phyloP scores from a whole-genome alignment of 208 protist genomes.

The Angomonas deanei region DNA sequence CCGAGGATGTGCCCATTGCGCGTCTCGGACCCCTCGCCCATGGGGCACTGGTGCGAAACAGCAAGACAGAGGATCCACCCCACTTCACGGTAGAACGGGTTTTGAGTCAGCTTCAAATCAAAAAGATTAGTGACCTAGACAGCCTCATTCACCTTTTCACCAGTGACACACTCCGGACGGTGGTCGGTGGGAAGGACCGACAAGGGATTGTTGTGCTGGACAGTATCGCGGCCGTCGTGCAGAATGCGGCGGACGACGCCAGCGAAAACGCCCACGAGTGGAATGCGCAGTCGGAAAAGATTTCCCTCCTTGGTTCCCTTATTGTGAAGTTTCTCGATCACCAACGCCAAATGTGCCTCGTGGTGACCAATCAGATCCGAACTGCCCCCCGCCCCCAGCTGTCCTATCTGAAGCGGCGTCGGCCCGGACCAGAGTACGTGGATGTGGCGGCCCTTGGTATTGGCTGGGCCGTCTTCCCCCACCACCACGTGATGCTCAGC shows the following conservation, averaged over 20 bases:
- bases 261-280: neutral
- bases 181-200: neutral
- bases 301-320: too few species aligned
- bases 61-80: too few species aligned
- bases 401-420: neutral
- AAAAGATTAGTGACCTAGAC: neutral
- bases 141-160: neutral
- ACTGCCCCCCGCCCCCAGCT: neutral
- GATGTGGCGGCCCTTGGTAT: neutral
- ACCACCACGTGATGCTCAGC: neutral
- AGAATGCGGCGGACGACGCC: neutral
- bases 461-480: neutral
- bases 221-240: neutral
- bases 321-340: neutral
- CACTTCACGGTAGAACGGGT: neutral
- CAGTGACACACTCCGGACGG: neutral
- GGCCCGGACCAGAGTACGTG: neutral
- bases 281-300: neutral
- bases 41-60: too few species aligned
- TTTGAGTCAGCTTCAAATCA: neutral
- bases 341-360: neutral
- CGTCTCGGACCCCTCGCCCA: constrained; percentile 19
- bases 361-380: neutral
- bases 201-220: neutral
- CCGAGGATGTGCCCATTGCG: constrained; percentile 51